These are phyloP conservation scores for Dactylonectria estremocensis DNA, from an alignment of 2,329 filamentous ascomycete species.

Conservation along the genomic window DNA sequence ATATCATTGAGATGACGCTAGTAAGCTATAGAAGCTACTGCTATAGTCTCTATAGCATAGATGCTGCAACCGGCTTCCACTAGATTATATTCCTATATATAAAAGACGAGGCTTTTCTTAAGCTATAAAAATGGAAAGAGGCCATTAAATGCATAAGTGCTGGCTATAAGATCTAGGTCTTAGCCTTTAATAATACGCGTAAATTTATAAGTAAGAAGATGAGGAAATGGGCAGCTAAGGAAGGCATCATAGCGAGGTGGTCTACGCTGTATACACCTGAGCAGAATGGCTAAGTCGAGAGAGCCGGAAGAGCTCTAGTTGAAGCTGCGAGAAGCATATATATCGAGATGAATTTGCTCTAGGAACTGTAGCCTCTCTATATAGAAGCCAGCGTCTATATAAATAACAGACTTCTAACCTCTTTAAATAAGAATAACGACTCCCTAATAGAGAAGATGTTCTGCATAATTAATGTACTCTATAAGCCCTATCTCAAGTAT, in stretches of 20 bases:
- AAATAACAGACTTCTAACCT: background rate
- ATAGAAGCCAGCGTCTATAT: slow-evolving; percentile 5
- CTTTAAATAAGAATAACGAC: background rate
- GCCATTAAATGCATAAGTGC: too few relatives aligned
- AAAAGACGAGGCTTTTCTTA: background rate
- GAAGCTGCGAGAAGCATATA: background rate
- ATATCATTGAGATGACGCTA: background rate
- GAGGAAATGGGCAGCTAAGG: background rate
- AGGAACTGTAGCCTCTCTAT: too few relatives aligned
- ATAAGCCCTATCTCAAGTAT: background rate
- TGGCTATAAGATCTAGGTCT: background rate
- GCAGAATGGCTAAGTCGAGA: too few relatives aligned
- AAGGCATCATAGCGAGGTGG: background rate
- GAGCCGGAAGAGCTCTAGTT: background rate
- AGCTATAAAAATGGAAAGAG: background rate
- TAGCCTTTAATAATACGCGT: background rate
- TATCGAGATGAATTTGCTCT: slow-evolving; percentile 5
- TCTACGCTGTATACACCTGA: background rate
- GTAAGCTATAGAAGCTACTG: background rate
- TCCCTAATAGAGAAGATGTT: background rate
- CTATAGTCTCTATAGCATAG: background rate
- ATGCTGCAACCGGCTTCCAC: too few relatives aligned
- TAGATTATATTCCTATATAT: background rate
- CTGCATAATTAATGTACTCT: too few relatives aligned
- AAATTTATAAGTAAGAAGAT: slow-evolving; percentile 5